Evolutionary conservation across 768 basidiomycete species (phyloP).

Genomic region (Leccinum pellstonianum): DNA sequence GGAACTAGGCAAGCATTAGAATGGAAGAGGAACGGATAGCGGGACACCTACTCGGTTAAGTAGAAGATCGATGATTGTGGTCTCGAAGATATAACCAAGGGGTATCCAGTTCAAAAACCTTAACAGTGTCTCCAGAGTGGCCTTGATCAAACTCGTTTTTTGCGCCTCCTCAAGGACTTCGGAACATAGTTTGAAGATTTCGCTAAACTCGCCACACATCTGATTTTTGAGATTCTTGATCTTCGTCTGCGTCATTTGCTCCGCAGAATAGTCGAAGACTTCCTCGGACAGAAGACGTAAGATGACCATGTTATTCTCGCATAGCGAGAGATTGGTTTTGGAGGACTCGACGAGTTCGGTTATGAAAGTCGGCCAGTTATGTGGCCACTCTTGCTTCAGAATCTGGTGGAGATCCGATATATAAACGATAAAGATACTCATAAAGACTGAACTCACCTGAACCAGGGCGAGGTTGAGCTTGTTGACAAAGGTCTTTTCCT

Average conservation of each 20-base stretch:
- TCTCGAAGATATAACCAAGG: slow-evolving; percentile 98
- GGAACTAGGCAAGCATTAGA: slow-evolving; percentile 58
- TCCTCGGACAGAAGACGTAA: slow-evolving; percentile 96
- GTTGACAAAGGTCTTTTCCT: slow-evolving; percentile 93
- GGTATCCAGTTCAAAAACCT: slow-evolving; percentile 99
- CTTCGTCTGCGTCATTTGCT: slow-evolving; percentile 97
- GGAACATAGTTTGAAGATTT: slow-evolving; percentile 96
- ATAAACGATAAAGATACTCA: neutral
- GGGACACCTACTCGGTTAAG: slow-evolving; percentile 73
- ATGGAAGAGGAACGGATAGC: slow-evolving; percentile 11
- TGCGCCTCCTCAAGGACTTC: slow-evolving; percentile 97
- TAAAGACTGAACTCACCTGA: slow-evolving; percentile 53
- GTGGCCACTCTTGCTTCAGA: slow-evolving; percentile 99
- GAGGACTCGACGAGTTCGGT: slow-evolving; percentile 96
- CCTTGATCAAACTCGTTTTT: slow-evolving; percentile 91
- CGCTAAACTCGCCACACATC: slow-evolving; percentile 96
- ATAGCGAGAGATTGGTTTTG: slow-evolving; percentile 91
- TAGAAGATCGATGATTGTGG: slow-evolving; percentile 91
- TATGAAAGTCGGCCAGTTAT: slow-evolving; percentile 98
- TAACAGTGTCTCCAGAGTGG: slow-evolving; percentile 90
- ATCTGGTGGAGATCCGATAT: slow-evolving; percentile 53
- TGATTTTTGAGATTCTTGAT: slow-evolving; percentile 97
- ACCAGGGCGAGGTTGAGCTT: slow-evolving; percentile 97
- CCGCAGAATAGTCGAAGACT: slow-evolving; percentile 97
- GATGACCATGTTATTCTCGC: slow-evolving; percentile 99